Percentiles rank a stretch among this genome's conserved stretches.
These are phyloP conservation scores for Dicorynia guianensis DNA, from an alignment of 306 rosid genomes.

Conservation along the genomic window DNA sequence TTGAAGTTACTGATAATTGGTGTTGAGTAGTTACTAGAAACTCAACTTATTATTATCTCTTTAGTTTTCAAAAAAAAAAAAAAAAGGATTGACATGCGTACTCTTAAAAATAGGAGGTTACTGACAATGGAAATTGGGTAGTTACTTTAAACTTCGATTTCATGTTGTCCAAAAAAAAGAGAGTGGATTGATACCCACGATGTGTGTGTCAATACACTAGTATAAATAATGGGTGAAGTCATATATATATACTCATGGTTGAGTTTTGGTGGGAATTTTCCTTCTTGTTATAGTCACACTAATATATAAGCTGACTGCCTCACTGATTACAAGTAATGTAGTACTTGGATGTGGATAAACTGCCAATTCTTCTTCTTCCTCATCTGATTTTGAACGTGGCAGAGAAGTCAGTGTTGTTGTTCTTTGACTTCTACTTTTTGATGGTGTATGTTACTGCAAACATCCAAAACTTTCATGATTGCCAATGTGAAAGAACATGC, in stretches of 20 bases:
- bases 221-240: too few relatives aligned
- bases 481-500: conserved; percentile 38
- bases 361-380: conserved; percentile 31
- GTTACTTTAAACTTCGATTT: too few relatives aligned
- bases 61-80: too few relatives aligned
- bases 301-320: conserved; percentile 11
- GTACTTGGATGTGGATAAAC: conserved; percentile 20
- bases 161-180: too few relatives aligned
- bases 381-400: conserved; percentile 31
- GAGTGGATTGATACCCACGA: too few relatives aligned
- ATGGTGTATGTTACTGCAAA: conserved; percentile 23
- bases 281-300: conserved; percentile 18
- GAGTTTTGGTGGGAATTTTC: conserved; percentile 10
- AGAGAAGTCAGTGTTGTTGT: conserved; percentile 23
- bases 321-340: conserved; percentile 10
- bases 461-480: conserved; percentile 12
- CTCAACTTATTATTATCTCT: too few relatives aligned
- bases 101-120: too few relatives aligned
- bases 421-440: conserved; percentile 17
- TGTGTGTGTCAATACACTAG: too few relatives aligned
- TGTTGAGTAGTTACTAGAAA: too few relatives aligned
- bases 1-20: too few relatives aligned
- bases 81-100: too few relatives aligned
- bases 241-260: not conserved
- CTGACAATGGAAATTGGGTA: too few relatives aligned